Evolutionary conservation across 2,329 filamentous ascomycete species (phyloP).

Genomic region (Diaporthe sp.): DNA sequence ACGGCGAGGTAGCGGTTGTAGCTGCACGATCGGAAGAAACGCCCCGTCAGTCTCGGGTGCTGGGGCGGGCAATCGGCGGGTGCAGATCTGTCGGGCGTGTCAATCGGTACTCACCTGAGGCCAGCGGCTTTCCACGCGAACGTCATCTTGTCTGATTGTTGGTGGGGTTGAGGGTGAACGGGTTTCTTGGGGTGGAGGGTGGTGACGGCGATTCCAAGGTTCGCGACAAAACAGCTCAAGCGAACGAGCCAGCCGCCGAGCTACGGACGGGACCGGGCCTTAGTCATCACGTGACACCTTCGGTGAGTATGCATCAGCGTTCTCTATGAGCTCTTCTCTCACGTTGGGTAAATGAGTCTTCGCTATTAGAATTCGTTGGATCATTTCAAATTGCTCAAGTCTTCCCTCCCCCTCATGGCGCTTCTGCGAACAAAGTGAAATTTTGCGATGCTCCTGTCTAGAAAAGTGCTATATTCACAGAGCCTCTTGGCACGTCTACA

Average conservation of each 20-base stretch:
- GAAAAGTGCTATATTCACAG: slow-evolving; percentile 61
- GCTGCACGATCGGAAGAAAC: slow-evolving; percentile 62
- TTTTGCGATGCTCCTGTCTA: slow-evolving; percentile 49
- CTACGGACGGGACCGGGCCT: slow-evolving; percentile 18
- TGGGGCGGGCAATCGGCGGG: background rate
- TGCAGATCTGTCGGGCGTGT: slow-evolving; percentile 38
- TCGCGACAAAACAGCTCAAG: slow-evolving; percentile 38
- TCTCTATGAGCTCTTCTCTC: background rate
- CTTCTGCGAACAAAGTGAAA: slow-evolving; percentile 21
- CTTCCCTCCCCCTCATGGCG: background rate
- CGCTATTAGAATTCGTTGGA: background rate
- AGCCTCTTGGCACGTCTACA: slow-evolving; percentile 54
- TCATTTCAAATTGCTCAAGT: background rate
- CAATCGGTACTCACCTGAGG: slow-evolving; percentile 79
- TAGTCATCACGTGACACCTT: slow-evolving; percentile 31
- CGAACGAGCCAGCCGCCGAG: slow-evolving; percentile 29
- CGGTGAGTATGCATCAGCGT: background rate
- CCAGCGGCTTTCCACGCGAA: slow-evolving; percentile 99
- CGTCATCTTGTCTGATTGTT: slow-evolving; percentile 79
- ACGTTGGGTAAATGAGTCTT: background rate
- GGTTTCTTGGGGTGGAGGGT: slow-evolving; percentile 19
- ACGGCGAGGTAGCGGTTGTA: slow-evolving; percentile 99
- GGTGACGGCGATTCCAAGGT: slow-evolving; percentile 29
- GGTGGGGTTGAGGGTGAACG: slow-evolving; percentile 41
- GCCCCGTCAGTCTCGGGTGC: slow-evolving; percentile 19